Evolutionary conservation across 768 basidiomycete genomes (phyloP).

Genomic region (Crucibulum laeve): DNA sequence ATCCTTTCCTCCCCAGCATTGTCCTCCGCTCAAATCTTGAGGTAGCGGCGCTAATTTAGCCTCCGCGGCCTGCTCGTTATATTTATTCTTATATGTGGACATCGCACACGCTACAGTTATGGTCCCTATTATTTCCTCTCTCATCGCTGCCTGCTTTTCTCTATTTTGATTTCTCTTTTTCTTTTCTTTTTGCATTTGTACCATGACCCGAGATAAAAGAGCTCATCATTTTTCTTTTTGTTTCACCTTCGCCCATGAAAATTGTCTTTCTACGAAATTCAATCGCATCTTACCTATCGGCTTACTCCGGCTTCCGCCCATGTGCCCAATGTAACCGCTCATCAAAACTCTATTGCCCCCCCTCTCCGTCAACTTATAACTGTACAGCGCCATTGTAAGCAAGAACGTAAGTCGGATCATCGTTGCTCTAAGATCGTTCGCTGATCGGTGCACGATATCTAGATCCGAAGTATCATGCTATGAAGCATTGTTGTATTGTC

Average conservation of each 20-base stretch:
- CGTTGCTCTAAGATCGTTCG: neutral
- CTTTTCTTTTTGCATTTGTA: conserved; percentile 12
- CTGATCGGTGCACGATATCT: neutral
- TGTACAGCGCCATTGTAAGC: conserved; percentile 58
- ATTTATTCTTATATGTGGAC: neutral
- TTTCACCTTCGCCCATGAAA: conserved; percentile 3
- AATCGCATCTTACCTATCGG: neutral
- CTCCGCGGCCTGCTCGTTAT: conserved; percentile 5
- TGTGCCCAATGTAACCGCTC: neutral
- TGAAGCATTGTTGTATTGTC: conserved; percentile 6
- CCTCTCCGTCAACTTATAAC: conserved; percentile 2
- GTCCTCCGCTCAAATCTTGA: conserved; percentile 64
- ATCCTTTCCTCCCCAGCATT: conserved; percentile 44
- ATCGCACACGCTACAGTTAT: conserved; percentile 2
- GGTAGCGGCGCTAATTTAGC: conserved; percentile 61
- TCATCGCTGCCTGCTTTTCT: conserved; percentile 8
- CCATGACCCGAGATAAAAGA: neutral
- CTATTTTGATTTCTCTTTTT: conserved; percentile 14
- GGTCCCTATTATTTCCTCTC: conserved; percentile 1
- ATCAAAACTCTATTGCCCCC: neutral
- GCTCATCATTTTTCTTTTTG: conserved; percentile 13
- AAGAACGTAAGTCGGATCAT: conserved; percentile 53
- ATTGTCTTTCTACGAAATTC: neutral
- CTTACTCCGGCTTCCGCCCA: conserved; percentile 1
- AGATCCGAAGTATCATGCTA: conserved; percentile 26